Evolutionary conservation across 2,329 filamentous ascomycete species (phyloP), one percentile per base, ranked within the genome.

Genomic region (Pseudophaeomoniella oleicola): DNA sequence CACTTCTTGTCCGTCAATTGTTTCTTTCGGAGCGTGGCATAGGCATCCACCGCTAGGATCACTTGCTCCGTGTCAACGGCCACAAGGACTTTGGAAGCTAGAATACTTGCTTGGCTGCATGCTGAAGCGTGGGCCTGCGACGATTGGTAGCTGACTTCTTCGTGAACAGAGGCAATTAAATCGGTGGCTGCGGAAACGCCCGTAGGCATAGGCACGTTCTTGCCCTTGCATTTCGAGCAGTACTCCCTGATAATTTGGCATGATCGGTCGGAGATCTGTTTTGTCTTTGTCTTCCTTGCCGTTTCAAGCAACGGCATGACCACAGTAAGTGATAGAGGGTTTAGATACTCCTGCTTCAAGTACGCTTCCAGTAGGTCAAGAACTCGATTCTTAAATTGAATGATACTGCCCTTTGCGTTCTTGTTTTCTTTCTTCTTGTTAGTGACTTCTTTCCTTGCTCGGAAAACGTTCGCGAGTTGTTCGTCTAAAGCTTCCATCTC

Each of bases 371-470:
- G 67, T 1, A 96, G 71, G 51, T 96, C 90, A 3, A 96, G 71
- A 4, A 94, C 80, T 30, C 87, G 81, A 57, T 84, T 83, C 65
- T 98, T 98, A 70, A 98, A 94, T 59, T 88, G 87, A 50, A 93
- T 65, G 52, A 96, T 83, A 14, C 77, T 85, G 46, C 88, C 81
- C 53, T 84, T 90, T 37, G 88, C 87, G 41, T 88, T 81, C 52
- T 84, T 84, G 49, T 81, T 81, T 51, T 90, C 78, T 58, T 87
- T 82, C 62, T 87, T 90, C 52, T 81, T 79, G 54, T 70, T 78
- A 2, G 65, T 62, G 12, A 64, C 64, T 55, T 84, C 78, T 45
- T 72, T 74, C 34, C 78, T 76, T 45, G 87, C 78, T 45, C 78
- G 76, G 67, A 96, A 92, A 42, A 94, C 84, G 44, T 83, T 82